These are phyloP conservation scores for Lachnellula occidentalis DNA, from an alignment of 2,329 filamentous ascomycete genomes.

Conservation along the genomic window DNA sequence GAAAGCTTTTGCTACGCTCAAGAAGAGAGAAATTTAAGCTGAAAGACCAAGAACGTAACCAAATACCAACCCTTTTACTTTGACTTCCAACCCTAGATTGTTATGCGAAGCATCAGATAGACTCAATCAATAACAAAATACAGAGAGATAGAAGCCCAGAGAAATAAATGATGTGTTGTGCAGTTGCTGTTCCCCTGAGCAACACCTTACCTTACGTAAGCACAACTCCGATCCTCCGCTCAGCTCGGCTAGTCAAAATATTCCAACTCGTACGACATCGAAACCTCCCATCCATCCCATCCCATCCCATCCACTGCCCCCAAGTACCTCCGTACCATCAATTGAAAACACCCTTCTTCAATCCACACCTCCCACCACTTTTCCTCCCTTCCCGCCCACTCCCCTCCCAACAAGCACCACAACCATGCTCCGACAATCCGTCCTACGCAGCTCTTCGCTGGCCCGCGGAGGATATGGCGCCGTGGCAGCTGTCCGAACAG, in stretches of 20 bases:
- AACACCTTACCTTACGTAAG: neutral
- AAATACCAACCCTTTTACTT: no score
- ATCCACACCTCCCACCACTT: neutral
- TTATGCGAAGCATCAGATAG: no score
- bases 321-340: neutral
- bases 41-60: no score
- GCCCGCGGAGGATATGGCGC: no score
- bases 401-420: neutral
- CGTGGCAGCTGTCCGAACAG: neutral
- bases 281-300: neutral
- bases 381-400: no score
- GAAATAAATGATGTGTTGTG: no score
- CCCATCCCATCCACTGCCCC: neutral
- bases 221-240: neutral
- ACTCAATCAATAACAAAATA: no score
- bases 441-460: slow-evolving; percentile 5
- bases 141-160: no score
- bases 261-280: neutral
- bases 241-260: neutral
- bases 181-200: no score
- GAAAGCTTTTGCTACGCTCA: no score
- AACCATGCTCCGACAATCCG: slow-evolving; percentile 17
- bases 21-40: no score
- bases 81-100: no score
- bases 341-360: neutral